Conservation (phyloP, 352 stramenopile genomes). For the Pythium biforme region DNA sequence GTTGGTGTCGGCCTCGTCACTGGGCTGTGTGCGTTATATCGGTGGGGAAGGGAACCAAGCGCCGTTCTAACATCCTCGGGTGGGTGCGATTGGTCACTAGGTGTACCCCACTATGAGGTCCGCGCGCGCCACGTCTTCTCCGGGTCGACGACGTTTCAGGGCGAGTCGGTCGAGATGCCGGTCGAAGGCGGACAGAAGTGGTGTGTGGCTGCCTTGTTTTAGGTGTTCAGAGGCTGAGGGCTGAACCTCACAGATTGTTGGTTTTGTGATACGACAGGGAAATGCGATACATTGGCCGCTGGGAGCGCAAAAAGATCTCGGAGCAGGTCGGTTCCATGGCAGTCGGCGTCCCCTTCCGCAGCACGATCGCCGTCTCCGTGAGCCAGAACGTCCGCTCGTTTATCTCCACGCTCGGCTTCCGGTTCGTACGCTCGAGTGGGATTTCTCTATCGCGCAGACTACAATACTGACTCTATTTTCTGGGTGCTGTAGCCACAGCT, state of each 20-base stretch:
- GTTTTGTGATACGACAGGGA: too few relatives aligned
- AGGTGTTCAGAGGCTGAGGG: too few relatives aligned
- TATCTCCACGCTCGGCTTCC: slow-evolving; percentile 72
- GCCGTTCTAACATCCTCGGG: too few relatives aligned
- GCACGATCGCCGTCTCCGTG: slow-evolving; percentile 78
- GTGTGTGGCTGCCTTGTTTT: slow-evolving; percentile 28
- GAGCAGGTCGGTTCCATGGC: slow-evolving; percentile 63
- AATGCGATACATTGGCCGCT: slow-evolving; percentile 79
- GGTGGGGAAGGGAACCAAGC: too few relatives aligned
- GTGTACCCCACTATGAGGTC: slow-evolving; percentile 81
- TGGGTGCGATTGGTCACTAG: slow-evolving; percentile 22
- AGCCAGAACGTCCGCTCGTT: slow-evolving; percentile 81
- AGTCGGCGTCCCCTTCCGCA: slow-evolving; percentile 75
- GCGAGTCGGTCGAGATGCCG: slow-evolving; percentile 72
- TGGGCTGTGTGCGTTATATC: too few relatives aligned
- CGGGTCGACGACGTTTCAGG: slow-evolving; percentile 77
- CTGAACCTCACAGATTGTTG: too few relatives aligned
- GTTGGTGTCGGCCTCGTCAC: too few relatives aligned
- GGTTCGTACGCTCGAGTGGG: slow-evolving; percentile 30
- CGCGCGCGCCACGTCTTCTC: slow-evolving; percentile 81
- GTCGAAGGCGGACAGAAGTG: slow-evolving; percentile 80
- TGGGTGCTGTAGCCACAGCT: slow-evolving; percentile 56
- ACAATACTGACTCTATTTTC: not conserved
- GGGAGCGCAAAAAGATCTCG: slow-evolving; percentile 86
- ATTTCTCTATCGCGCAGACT: not conserved